Base-by-base conservation (phyloP, 768 basidiomycete species). In the Paxillus rubicundulus region DNA sequence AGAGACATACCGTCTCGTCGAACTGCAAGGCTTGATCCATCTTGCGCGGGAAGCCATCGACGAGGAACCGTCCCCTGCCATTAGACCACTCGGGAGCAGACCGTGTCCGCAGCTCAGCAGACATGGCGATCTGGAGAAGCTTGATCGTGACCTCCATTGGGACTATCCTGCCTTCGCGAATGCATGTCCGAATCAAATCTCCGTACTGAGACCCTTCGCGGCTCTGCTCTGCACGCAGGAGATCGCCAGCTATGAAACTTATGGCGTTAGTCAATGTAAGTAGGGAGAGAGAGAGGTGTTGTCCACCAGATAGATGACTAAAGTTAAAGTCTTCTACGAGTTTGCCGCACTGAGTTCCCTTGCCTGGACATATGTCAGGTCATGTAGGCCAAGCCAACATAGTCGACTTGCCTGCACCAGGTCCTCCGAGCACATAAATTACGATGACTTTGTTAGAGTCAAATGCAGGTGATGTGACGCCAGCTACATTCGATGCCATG, bases 61-160 rank as follows among this genome's bases (percentile, higher is more conserved):
- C 86, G 61, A 98, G 78, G 77, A 98, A 99, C 42, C 92, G 84
- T 32, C 91, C 92, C 47, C 72, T 74, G 21, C 87, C 90, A 30
- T 81, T 73, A 9, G 68, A 69, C 92, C 92, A 94, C 18, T 81
- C 84, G 7, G 77, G 72, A 10, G 75, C 74, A 0, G 70, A 51
- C 45, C 66, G 69, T 17, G 61, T 61, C 63, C 79, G 71, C 30
- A 94, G 66, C 12, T 81, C 82, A 37, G 71, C 80, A 20, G 68
- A 62, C 89, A 99, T 98, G 8, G 96, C 94, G 65, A 89, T 93
- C 76, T 96, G 85, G 58, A 99, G 78, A 24, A 99, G 84, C 72
- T 92, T 95, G 70, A 98, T 82, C 28, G 97, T 99, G 54, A 99
- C 89, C 68, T 97, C 88, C 86, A 90, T 92, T 12, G 97, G 96